Conservation (phyloP, 257 asterid species). For the Gentiana macrophylla region DNA sequence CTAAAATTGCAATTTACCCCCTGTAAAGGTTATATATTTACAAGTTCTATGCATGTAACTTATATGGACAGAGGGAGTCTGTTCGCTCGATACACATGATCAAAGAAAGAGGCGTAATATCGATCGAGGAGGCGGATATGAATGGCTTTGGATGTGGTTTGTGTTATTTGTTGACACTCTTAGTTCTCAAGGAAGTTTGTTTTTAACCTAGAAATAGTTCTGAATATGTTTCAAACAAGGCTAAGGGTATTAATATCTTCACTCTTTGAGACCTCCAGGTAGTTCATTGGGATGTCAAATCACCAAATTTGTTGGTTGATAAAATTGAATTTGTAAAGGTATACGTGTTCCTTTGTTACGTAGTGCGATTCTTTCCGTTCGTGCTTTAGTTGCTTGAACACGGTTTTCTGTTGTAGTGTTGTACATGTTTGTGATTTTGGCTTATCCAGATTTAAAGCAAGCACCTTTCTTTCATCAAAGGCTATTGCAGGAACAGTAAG, state of each 20-base stretch:
- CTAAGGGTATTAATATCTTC: slow-evolving; percentile 42
- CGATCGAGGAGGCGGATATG: slow-evolving; percentile 24
- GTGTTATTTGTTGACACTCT: too few relatives aligned
- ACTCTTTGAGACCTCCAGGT: slow-evolving; percentile 28
- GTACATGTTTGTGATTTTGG: slow-evolving; percentile 22
- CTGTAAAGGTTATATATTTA: slow-evolving; percentile 8
- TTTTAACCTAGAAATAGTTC: background rate
- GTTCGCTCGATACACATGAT: slow-evolving; percentile 22
- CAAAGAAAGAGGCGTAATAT: slow-evolving; percentile 66
- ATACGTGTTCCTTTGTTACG: background rate
- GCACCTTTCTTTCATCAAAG: too few relatives aligned
- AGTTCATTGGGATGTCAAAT: slow-evolving; percentile 85
- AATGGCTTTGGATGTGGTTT: too few relatives aligned
- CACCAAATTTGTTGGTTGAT: too few relatives aligned
- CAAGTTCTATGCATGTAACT: too few relatives aligned
- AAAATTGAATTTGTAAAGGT: too few relatives aligned
- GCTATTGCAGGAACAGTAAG: too few relatives aligned
- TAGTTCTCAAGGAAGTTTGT: background rate
- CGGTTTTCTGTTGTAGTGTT: background rate
- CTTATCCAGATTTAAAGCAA: too few relatives aligned
- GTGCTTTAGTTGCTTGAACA: background rate
- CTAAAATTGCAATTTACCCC: too few relatives aligned
- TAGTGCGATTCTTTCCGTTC: background rate
- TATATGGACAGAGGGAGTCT: too few relatives aligned
- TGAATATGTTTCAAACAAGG: slow-evolving; percentile 25